phyloP scores from a whole-genome alignment of 2,329 filamentous ascomycete species.

The Hymenoscyphus repandus region DNA sequence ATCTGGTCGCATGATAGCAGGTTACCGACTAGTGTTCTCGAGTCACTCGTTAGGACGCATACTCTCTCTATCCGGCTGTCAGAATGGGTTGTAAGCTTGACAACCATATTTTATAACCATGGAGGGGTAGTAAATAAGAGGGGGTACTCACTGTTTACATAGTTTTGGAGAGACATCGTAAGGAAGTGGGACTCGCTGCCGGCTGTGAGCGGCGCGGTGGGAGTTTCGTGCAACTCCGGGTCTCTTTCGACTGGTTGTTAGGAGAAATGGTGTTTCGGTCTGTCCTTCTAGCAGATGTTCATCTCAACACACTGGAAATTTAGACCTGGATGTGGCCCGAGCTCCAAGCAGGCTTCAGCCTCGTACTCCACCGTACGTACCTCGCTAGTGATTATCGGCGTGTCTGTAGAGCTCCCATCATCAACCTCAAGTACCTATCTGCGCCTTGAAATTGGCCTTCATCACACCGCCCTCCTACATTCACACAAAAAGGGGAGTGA shows the following conservation, averaged over 20 bases:
- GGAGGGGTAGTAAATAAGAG: slow-evolving; percentile 3
- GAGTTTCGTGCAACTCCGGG: neutral
- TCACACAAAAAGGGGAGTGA: neutral
- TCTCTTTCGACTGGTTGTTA: neutral
- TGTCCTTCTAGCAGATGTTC: neutral
- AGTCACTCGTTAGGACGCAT: slow-evolving; percentile 85
- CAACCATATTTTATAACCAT: slow-evolving; percentile 1
- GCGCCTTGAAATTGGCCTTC: neutral
- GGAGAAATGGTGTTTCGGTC: neutral
- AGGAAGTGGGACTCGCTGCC: neutral
- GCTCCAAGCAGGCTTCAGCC: slow-evolving; percentile 18
- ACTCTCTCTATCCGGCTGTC: slow-evolving; percentile 68
- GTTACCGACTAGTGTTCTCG: slow-evolving; percentile 76
- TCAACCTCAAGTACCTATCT: slow-evolving; percentile 1
- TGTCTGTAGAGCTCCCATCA: slow-evolving; percentile 9
- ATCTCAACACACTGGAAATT: neutral
- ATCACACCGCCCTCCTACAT: neutral
- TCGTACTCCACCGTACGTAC: slow-evolving; percentile 5
- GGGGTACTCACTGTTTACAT: slow-evolving; percentile 46
- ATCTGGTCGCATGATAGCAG: slow-evolving; percentile 83
- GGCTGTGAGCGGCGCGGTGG: neutral
- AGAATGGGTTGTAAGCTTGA: slow-evolving; percentile 32
- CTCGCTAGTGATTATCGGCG: neutral
- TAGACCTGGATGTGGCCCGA: slow-evolving; percentile 4
- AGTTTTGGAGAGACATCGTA: slow-evolving; percentile 46